Percentiles rank a stretch among this genome's conserved stretches.
phyloP scores from a whole-genome alignment of 2,329 filamentous ascomycete genomes.

The Tolypocladium paradoxum region DNA sequence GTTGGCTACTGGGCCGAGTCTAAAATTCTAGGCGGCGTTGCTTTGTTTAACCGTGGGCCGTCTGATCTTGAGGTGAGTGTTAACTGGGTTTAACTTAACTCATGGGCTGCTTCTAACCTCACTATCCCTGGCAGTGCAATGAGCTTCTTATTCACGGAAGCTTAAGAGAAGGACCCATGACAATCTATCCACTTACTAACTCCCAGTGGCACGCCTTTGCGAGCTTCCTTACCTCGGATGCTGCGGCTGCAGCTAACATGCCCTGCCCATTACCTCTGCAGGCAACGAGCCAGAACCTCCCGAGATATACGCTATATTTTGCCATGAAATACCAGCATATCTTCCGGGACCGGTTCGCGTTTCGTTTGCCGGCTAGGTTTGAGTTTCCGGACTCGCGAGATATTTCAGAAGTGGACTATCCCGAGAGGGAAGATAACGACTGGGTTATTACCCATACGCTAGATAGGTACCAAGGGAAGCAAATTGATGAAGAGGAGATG shows the following conservation, averaged over 20 bases:
- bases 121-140: not conserved
- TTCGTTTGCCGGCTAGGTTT: not conserved
- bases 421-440: not conserved
- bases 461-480: not conserved
- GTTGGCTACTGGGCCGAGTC: not conserved
- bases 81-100: not conserved
- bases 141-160: not conserved
- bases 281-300: not conserved
- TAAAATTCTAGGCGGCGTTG: not conserved
- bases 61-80: not conserved
- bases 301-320: not conserved
- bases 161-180: not conserved
- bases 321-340: not conserved
- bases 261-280: not conserved
- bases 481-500: not conserved
- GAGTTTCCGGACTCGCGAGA: not conserved
- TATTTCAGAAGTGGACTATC: not conserved
- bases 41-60: not conserved
- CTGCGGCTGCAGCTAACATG: not conserved
- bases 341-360: not conserved
- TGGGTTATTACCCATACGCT: not conserved
- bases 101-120: not conserved
- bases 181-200: not conserved
- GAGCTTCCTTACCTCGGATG: not conserved
- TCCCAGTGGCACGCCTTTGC: not conserved